A percentile compares a stretch with the other conserved stretches of the same genome.
These are phyloP conservation scores for Malus fusca DNA, from an alignment of 306 rosid genomes.

Conservation along the genomic window DNA sequence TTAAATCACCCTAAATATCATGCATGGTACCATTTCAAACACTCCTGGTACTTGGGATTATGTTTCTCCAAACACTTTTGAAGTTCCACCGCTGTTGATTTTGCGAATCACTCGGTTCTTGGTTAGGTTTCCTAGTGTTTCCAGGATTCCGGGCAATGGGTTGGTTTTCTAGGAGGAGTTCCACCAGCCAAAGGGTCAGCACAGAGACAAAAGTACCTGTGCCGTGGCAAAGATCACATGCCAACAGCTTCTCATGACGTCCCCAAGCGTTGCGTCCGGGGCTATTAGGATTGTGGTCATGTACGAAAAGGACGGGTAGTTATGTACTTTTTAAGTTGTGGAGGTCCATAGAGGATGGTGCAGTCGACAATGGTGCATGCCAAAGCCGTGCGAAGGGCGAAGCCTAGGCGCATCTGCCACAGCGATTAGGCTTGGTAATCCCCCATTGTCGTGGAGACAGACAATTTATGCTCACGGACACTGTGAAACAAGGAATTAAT, in stretches of 20 bases:
- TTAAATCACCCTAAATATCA: too few relatives aligned
- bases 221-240: conserved; percentile 39
- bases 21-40: too few relatives aligned
- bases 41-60: conserved; percentile 26
- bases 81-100: not conserved
- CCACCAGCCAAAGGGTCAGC: conserved; percentile 39
- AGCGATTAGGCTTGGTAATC: conserved; percentile 9
- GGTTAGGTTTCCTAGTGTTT: conserved; percentile 8
- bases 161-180: conserved; percentile 36
- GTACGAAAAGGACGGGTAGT: conserved; percentile 57
- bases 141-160: conserved; percentile 17
- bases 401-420: conserved; percentile 37
- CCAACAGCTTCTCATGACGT: conserved; percentile 55
- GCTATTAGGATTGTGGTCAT: conserved; percentile 49
- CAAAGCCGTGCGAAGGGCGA: conserved; percentile 49
- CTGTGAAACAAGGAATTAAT: not conserved
- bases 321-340: conserved; percentile 22
- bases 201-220: conserved; percentile 31
- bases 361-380: conserved; percentile 62
- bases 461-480: not conserved
- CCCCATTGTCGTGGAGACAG: not conserved
- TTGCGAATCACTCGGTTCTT: not conserved
- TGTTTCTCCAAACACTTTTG: conserved; percentile 18
- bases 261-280: conserved; percentile 61
- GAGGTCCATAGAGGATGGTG: conserved; percentile 46